Evolutionary conservation across 2,329 filamentous ascomycete genomes (phyloP), one percentile per base, ranked within the genome.

Genomic region (Didymella glomerata): DNA sequence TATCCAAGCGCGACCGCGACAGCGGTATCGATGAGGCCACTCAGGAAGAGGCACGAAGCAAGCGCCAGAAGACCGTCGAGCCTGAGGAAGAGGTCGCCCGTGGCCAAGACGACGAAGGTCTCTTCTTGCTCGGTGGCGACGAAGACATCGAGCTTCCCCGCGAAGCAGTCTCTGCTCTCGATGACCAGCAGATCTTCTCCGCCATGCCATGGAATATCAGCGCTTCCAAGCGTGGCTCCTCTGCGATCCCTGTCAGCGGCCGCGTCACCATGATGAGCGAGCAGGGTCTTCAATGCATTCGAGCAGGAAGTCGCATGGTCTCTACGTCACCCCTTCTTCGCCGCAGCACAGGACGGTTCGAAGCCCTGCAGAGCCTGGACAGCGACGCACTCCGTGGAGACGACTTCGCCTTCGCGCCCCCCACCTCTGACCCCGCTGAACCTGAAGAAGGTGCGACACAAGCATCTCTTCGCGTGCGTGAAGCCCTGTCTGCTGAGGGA

Each of bases 181-280:
- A 86, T 4, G 90, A 96, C 58, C 85, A 88, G 52, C 84, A 88
- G 47, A 83, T 85, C 27, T 85, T 86, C 24, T 86, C 84, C 4
- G 78, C 83, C n/a, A 87, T 90, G 82, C 88, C 88, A 11, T 91
- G 88, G 88, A 90, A 90, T 63, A 78, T 84, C 44, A 85, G 81
- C 8, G 81, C 84, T 3, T 86, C 85, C 2, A 69, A 82, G 4
- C 80, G 82, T 51, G 83, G 83, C 51, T 87, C 85, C 38, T 80
- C 76, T 27, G 75, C 68, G 20, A 67, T 75, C 42, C 72, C 76
- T 49, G 76, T 74, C 20, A 80, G 78, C 51, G 75, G 71, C 30
- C 81, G 78, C 25, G 77, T 80, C 24, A 81, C 78, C 13, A 66
- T 78, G 54, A 65, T 71, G 30, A 73, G 76, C 5, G 76, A 72